A percentile compares a stretch with the other conserved stretches of the same genome.
Evolutionary conservation across 805 yeast genomes (phyloP).

Genomic region (Suhomyces prunicola): DNA sequence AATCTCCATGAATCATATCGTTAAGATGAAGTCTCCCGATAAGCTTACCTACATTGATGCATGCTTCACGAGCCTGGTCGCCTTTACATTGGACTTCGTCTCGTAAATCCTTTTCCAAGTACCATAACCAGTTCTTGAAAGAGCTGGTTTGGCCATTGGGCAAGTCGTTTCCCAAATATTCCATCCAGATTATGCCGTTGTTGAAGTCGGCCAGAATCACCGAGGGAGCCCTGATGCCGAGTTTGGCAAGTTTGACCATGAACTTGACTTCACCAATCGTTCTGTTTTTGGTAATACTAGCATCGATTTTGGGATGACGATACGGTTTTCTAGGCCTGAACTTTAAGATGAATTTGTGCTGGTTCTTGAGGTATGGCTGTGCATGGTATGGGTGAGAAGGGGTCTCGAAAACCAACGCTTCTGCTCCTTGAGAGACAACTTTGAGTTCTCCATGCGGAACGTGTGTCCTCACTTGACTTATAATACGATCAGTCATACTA

Average conservation of each 20-base stretch:
- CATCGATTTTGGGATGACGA: conserved; percentile 81
- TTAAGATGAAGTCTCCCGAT: conserved; percentile 69
- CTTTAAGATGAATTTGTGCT: conserved; percentile 59
- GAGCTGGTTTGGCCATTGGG: conserved; percentile 55
- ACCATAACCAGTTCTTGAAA: conserved; percentile 74
- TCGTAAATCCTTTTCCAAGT: conserved; percentile 35
- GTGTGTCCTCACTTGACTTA: conserved; percentile 40
- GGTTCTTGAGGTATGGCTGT: conserved; percentile 21
- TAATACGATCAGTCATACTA: conserved; percentile 53
- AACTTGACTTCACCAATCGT: conserved; percentile 84
- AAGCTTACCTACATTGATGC: conserved; percentile 58
- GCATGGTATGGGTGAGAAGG: conserved; percentile 61
- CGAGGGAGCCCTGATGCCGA: conserved; percentile 69
- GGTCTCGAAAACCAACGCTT: conserved; percentile 72
- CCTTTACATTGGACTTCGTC: conserved; percentile 18
- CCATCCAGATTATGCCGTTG: conserved; percentile 89
- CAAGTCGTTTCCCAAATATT: conserved; percentile 57
- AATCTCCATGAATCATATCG: conserved; percentile 89
- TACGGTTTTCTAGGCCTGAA: conserved; percentile 89
- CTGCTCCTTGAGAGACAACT: conserved; percentile 85
- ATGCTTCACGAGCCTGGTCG: conserved; percentile 40
- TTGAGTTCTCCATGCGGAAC: conserved; percentile 50
- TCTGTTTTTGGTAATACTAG: conserved; percentile 69
- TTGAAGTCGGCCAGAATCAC: conserved; percentile 72
- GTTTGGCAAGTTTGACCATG: conserved; percentile 49